Percentiles rank a stretch among this genome's conserved stretches.
Evolutionary conservation across 345 rosid genomes (phyloP).

Genomic region (Erodium maritimum): DNA sequence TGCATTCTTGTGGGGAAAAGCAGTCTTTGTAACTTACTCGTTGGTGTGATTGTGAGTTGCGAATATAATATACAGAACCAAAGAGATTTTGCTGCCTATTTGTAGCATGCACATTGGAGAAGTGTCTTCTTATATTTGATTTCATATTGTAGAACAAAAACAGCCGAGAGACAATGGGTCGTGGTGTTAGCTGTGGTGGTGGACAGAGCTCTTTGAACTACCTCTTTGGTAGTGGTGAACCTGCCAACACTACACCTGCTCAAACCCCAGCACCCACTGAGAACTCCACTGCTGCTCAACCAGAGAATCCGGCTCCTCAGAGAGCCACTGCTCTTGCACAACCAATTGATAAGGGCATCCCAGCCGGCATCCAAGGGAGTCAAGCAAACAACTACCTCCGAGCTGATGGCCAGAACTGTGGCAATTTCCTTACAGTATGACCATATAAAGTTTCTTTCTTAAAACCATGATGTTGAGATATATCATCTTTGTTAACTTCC

Average conservation of each 20-base stretch:
- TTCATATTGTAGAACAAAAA: background rate
- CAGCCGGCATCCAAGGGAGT: constrained; percentile 59
- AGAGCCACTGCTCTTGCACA: constrained; percentile 19
- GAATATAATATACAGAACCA: too few relatives aligned
- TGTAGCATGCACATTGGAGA: too few relatives aligned
- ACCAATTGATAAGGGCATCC: constrained; percentile 35
- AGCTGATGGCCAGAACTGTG: constrained; percentile 60
- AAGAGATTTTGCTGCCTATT: too few relatives aligned
- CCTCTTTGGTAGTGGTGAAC: constrained; percentile 63
- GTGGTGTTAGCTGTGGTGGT: constrained; percentile 76
- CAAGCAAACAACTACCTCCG: constrained; percentile 55
- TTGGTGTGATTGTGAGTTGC: too few relatives aligned
- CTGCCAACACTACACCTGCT: constrained; percentile 32
- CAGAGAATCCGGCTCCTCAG: constrained; percentile 14
- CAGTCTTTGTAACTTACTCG: too few relatives aligned
- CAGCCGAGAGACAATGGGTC: constrained; percentile 46
- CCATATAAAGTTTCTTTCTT: background rate
- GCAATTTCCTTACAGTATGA: constrained; percentile 72
- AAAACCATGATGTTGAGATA: too few relatives aligned
- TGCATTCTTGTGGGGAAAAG: too few relatives aligned
- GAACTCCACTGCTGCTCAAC: constrained; percentile 22
- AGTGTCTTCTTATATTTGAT: background rate
- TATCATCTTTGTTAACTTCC: too few relatives aligned
- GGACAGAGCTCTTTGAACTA: constrained; percentile 85
- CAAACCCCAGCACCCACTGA: constrained; percentile 17